Evolutionary conservation across 352 stramenopile genomes (phyloP).

Genomic region (Blastocystis sp.): DNA sequence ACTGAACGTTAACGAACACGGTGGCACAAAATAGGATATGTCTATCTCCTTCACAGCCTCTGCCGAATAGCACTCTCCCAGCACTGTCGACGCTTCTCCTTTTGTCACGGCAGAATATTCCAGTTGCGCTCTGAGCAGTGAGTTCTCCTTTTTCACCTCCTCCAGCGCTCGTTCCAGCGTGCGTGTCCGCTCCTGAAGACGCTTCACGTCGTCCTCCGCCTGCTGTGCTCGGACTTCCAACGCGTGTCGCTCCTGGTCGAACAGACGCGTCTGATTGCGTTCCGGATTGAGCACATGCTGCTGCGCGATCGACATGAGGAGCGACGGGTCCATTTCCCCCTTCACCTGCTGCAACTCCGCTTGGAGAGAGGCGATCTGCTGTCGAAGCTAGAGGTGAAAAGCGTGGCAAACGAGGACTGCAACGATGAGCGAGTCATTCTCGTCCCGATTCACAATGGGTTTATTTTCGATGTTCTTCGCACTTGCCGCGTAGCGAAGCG

Average conservation of each 20-base stretch:
- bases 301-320: neutral
- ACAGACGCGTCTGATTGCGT: neutral
- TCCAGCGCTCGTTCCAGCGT: slow-evolving; percentile 65
- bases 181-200: neutral
- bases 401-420: slow-evolving; percentile 58
- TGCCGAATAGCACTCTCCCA: slow-evolving; percentile 38
- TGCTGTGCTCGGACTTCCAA: neutral
- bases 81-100: neutral
- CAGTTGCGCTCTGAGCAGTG: neutral
- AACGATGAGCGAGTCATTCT: slow-evolving; percentile 91
- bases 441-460: slow-evolving; percentile 94
- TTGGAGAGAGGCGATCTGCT: slow-evolving; percentile 88
- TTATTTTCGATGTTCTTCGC: slow-evolving; percentile 99
- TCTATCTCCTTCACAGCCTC: slow-evolving; percentile 61
- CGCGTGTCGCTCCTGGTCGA: neutral
- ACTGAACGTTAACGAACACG: neutral
- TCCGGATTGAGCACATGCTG: neutral
- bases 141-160: neutral
- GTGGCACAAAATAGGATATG: neutral
- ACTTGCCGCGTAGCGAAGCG: slow-evolving; percentile 92
- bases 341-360: slow-evolving; percentile 66
- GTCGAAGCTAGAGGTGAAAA: slow-evolving; percentile 77
- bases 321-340: neutral
- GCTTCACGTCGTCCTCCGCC: neutral
- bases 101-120: slow-evolving; percentile 64